A percentile compares a stretch with the other conserved stretches of the same genome.
phyloP scores from a whole-genome alignment of 768 basidiomycete genomes.

The Lactarius trivialis region DNA sequence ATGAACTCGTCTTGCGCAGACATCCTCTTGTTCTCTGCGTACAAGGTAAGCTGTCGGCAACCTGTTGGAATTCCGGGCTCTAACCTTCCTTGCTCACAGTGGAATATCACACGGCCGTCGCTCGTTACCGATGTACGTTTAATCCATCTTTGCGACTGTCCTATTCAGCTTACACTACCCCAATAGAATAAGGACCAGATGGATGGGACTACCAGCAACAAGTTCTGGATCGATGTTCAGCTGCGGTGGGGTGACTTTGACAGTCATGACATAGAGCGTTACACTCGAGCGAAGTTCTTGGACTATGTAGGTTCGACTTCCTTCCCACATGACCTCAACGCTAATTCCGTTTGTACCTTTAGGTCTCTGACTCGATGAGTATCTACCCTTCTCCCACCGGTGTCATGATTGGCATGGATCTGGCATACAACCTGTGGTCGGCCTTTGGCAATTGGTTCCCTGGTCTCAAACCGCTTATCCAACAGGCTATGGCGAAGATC shows the following conservation, averaged over 20 bases:
- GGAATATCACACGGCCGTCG: constrained; percentile 96
- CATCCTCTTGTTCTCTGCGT: constrained; percentile 92
- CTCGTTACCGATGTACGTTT: constrained; percentile 81
- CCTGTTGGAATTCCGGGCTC: neutral
- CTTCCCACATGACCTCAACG: neutral
- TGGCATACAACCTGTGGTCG: constrained; percentile 98
- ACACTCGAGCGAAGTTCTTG: constrained; percentile 97
- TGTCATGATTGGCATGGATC: constrained; percentile 97
- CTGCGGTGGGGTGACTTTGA: constrained; percentile 98
- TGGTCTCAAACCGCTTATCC: constrained; percentile 94
- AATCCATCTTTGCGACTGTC: neutral
- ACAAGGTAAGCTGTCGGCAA: constrained; percentile 46
- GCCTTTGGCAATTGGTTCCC: constrained; percentile 99
- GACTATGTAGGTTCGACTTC: constrained; percentile 67
- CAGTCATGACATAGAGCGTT: constrained; percentile 97
- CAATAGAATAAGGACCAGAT: constrained; percentile 82
- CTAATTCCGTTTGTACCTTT: constrained; percentile 5
- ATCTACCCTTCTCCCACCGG: constrained; percentile 99
- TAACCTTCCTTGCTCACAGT: constrained; percentile 40
- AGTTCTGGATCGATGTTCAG: constrained; percentile 97
- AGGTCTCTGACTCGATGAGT: constrained; percentile 96
- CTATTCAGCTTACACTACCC: constrained; percentile 16
- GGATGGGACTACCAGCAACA: constrained; percentile 97
- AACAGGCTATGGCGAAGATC: constrained; percentile 99
- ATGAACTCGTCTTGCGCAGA: constrained; percentile 99